Evolutionary conservation across 768 basidiomycete genomes (phyloP), one percentile per base, ranked within the genome.

Genomic region (Leccinum uliginosum): DNA sequence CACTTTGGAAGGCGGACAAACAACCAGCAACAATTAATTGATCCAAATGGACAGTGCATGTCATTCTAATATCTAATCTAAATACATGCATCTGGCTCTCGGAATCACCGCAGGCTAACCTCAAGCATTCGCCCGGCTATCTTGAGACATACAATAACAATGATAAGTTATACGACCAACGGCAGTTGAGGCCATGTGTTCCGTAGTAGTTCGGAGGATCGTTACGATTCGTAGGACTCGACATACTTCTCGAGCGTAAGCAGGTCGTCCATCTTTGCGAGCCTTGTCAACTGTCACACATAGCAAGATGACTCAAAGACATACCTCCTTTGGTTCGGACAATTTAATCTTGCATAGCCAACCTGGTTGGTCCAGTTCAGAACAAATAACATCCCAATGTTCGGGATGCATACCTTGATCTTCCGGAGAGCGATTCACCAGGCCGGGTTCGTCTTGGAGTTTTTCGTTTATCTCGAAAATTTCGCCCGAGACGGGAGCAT

Each of bases 291-390:
- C 15, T 4, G 9, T 10, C 47, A 23, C 43, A 19, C 14, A 26
- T 35, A 8, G 27, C 8, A 29, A 50, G 1, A 52, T 40, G 45
- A 27, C 5, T 34, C 14, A 11, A 40, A 40, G 17, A 57, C 78
- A 40, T 71, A 93, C 91, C 82, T 98, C 91, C 2, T 78, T 72
- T 6, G 87, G 86, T 56, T 90, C 73, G 21, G 88, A 82, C 46
- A 97, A 72, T 70, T 87, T 84, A 66, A 99, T 87, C 78, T 91
- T 95, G 84, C 89, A 94, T 47, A 99, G 83, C 96, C 96, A 99
- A 55, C 96, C 95, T 98, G 61, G 7, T 27, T 30, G 23, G 6
- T 23, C 10, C 15, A 24, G 43, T 14, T 52, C 52, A 57, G 50
- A 21, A 4, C 17, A 45, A 3, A n/a, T 1, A 10, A 10, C 23